These are phyloP conservation scores for Tilletia walkeri DNA, from an alignment of 1,284 basidiomycete species.

Conservation along the genomic window DNA sequence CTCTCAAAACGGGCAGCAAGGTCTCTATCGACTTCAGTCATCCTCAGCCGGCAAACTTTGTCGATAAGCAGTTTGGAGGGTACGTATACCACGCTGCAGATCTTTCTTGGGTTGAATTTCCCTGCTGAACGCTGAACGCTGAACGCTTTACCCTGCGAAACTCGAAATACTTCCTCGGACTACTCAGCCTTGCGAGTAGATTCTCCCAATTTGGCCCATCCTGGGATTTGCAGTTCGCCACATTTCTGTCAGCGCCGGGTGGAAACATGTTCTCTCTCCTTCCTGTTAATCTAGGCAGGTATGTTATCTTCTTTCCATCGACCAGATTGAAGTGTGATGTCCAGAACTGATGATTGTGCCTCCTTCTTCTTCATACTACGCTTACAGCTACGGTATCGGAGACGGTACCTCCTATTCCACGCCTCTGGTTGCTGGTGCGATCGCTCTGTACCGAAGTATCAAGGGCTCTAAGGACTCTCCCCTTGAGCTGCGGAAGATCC, in stretches of 20 bases:
- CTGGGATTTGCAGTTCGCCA: no score
- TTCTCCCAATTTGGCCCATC: no score
- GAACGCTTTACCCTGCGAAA: no score
- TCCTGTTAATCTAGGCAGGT: not conserved
- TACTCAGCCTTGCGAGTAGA: no score
- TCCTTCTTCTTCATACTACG: not conserved
- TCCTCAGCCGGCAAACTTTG: not conserved
- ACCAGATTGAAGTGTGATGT: no score
- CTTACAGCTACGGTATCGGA: not conserved
- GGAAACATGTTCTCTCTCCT: not conserved
- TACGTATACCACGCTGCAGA: no score
- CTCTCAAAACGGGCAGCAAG: not conserved
- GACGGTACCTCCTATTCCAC: not conserved
- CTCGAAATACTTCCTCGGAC: no score
- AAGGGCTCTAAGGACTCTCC: not conserved
- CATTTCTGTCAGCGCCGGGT: no score
- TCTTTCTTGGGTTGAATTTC: no score
- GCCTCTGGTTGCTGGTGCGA: not conserved
- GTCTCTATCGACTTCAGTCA: constrained; percentile 1
- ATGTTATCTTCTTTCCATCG: not conserved
- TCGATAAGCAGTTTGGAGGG: no score
- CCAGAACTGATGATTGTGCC: not conserved
- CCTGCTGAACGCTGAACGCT: no score
- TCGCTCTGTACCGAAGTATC: constrained; percentile 62
- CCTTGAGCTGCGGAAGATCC: no score